Percentiles rank a stretch among this genome's conserved stretches.
These are phyloP conservation scores for Pichia sp. DNA, from an alignment of 1,139 yeast species.

Conservation along the genomic window DNA sequence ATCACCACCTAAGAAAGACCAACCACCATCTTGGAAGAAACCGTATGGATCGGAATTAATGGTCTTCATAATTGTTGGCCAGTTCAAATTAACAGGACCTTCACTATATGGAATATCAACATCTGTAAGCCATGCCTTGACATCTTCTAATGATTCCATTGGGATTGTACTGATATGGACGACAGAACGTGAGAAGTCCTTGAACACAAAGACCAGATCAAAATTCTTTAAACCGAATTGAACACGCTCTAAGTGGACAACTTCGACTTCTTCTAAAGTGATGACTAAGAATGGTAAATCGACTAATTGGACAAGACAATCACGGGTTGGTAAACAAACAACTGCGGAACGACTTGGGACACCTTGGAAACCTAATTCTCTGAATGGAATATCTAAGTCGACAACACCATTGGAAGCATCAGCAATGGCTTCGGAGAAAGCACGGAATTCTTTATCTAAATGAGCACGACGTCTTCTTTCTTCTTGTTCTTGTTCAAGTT, in stretches of 20 bases:
- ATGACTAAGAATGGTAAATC: constrained; percentile 96
- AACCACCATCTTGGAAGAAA: constrained; percentile 92
- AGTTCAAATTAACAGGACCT: constrained; percentile 93
- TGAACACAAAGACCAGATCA: constrained; percentile 92
- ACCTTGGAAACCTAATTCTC: constrained; percentile 97
- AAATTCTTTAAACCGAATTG: constrained; percentile 96
- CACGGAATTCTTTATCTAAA: constrained; percentile 87
- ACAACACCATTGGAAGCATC: constrained; percentile 80
- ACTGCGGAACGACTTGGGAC: constrained; percentile 96
- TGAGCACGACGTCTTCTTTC: constrained; percentile 91
- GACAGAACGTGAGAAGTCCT: constrained; percentile 84
- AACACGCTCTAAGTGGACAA: constrained; percentile 95
- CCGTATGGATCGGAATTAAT: constrained; percentile 91
- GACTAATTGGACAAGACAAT: constrained; percentile 88
- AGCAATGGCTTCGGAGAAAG: constrained; percentile 86
- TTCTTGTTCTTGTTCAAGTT: constrained; percentile 97
- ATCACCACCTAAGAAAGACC: constrained; percentile 84
- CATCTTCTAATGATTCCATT: constrained; percentile 86
- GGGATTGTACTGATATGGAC: constrained; percentile 95
- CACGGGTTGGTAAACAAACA: constrained; percentile 95
- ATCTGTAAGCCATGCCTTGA: constrained; percentile 94
- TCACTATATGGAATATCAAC: constrained; percentile 94
- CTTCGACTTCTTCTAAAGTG: constrained; percentile 87
- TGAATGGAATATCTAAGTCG: constrained; percentile 91
- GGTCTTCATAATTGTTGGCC: constrained; percentile 96